These are phyloP conservation scores for Tolypocladium ophioglossoides DNA, from an alignment of 2,329 filamentous ascomycete genomes.

Conservation along the genomic window DNA sequence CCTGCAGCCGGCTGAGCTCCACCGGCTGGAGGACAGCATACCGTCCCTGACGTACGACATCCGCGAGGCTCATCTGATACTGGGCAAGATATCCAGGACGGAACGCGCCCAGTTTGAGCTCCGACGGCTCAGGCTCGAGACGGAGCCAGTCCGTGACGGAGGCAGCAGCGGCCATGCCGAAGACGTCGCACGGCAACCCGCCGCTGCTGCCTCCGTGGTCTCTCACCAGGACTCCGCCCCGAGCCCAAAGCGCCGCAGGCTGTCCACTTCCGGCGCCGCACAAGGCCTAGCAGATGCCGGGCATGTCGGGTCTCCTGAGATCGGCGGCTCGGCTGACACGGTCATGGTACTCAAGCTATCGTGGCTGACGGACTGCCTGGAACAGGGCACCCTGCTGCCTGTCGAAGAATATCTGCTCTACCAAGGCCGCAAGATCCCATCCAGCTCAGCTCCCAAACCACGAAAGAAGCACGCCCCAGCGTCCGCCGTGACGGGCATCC, in stretches of 20 bases:
- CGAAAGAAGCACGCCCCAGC: background rate
- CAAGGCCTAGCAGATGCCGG: background rate
- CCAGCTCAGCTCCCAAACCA: background rate
- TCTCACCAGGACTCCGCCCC: constrained; percentile 1
- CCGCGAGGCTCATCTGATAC: constrained; percentile 59
- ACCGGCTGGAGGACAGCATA: constrained; percentile 54
- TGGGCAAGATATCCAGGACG: constrained; percentile 62
- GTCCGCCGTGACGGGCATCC: constrained; percentile 3
- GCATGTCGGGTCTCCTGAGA: background rate
- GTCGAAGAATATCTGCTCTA: constrained; percentile 43
- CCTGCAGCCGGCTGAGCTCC: constrained; percentile 51
- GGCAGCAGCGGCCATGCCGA: background rate
- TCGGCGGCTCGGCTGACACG: constrained; percentile 6
- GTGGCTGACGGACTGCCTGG: constrained; percentile 47
- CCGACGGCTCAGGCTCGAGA: constrained; percentile 51
- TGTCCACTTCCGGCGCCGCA: background rate
- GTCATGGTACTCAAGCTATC: constrained; percentile 46
- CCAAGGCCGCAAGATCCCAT: constrained; percentile 28
- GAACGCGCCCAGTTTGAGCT: constrained; percentile 71
- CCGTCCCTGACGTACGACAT: constrained; percentile 59
- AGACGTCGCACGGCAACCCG: background rate
- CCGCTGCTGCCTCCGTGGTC: background rate
- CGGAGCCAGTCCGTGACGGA: constrained; percentile 27
- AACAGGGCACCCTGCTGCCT: constrained; percentile 32
- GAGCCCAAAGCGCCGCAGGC: constrained; percentile 10